phyloP scores from a whole-genome alignment of 768 basidiomycete species.

The Boletus pseudopeckii region DNA sequence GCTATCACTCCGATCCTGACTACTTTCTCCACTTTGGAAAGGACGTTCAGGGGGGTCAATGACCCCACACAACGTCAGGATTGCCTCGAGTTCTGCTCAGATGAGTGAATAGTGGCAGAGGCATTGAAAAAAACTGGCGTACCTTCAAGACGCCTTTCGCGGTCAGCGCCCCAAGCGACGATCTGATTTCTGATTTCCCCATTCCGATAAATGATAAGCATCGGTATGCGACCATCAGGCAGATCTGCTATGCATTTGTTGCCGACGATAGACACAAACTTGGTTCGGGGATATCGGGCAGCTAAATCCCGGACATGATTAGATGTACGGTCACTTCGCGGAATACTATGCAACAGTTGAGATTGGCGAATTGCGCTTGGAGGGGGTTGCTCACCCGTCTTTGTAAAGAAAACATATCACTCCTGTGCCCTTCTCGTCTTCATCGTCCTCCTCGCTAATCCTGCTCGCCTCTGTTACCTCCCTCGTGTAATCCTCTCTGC shows the following conservation, averaged over 20 bases:
- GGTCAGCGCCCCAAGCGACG: slow-evolving; percentile 78
- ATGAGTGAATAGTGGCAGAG: not conserved
- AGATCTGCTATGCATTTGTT: slow-evolving; percentile 96
- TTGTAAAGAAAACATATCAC: slow-evolving; percentile 95
- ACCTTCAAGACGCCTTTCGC: slow-evolving; percentile 79
- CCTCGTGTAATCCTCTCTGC: slow-evolving; percentile 88
- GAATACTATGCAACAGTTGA: slow-evolving; percentile 50
- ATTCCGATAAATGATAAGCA: slow-evolving; percentile 87
- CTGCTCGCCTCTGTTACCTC: slow-evolving; percentile 94
- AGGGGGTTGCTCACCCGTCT: slow-evolving; percentile 65
- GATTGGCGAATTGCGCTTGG: not conserved
- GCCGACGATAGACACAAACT: slow-evolving; percentile 94
- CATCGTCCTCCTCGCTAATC: slow-evolving; percentile 59
- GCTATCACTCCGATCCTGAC: slow-evolving; percentile 37
- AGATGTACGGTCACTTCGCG: slow-evolving; percentile 73
- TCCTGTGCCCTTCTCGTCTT: slow-evolving; percentile 74
- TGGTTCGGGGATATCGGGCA: slow-evolving; percentile 81
- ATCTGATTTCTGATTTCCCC: slow-evolving; percentile 90
- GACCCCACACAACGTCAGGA: slow-evolving; percentile 61
- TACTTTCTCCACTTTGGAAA: slow-evolving; percentile 24
- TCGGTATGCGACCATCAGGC: slow-evolving; percentile 86
- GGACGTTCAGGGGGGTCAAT: slow-evolving; percentile 55
- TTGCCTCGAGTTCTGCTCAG: slow-evolving; percentile 62
- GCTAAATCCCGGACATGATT: slow-evolving; percentile 71
- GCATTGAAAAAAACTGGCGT: slow-evolving; percentile 9